Evolutionary conservation across 2,329 filamentous ascomycete species (phyloP).

Genomic region (Colletotrichum siamense): DNA sequence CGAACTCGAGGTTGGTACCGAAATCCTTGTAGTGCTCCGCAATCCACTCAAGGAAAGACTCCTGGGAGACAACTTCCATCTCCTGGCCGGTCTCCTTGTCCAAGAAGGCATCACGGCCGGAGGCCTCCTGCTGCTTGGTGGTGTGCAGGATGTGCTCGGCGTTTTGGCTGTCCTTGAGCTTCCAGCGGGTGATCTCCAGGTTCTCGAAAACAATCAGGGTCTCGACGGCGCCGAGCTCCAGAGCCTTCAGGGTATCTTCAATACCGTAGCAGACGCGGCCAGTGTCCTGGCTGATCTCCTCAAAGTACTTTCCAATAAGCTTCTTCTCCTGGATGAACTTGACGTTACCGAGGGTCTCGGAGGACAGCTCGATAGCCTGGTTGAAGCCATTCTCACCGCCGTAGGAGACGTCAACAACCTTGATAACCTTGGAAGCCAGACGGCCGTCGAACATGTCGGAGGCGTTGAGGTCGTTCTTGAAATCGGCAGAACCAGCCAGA

Average conservation of each 20-base stretch:
- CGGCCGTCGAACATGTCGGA: conserved; percentile 97
- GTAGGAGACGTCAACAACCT: conserved; percentile 98
- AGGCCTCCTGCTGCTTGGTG: conserved; percentile 81
- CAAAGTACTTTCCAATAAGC: conserved; percentile 98
- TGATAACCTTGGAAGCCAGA: conserved; percentile 94
- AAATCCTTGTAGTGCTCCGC: conserved; percentile 99
- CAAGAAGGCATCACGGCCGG: conserved; percentile 83
- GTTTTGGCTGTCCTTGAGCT: conserved; percentile 80
- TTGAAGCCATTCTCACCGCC: conserved; percentile 99
- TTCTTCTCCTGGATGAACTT: conserved; percentile 99
- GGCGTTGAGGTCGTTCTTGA: conserved; percentile 98
- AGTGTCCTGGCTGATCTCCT: conserved; percentile 97
- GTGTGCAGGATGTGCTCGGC: conserved; percentile 81
- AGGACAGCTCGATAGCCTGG: conserved; percentile 94
- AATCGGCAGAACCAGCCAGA: conserved; percentile 95
- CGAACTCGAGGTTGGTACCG: conserved; percentile 93
- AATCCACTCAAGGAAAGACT: conserved; percentile 98
- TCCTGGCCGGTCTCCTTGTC: conserved; percentile 96
- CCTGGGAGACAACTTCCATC: conserved; percentile 90
- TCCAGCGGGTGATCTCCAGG: conserved; percentile 91
- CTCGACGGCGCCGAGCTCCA: conserved; percentile 95
- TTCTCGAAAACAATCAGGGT: conserved; percentile 97
- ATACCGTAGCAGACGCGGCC: conserved; percentile 98
- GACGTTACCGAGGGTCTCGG: conserved; percentile 97
- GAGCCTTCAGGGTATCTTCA: conserved; percentile 94